A percentile compares a stretch with the other conserved stretches of the same genome.
These are phyloP conservation scores for Barnettozyma californica DNA, from an alignment of 805 yeast genomes.

Conservation along the genomic window DNA sequence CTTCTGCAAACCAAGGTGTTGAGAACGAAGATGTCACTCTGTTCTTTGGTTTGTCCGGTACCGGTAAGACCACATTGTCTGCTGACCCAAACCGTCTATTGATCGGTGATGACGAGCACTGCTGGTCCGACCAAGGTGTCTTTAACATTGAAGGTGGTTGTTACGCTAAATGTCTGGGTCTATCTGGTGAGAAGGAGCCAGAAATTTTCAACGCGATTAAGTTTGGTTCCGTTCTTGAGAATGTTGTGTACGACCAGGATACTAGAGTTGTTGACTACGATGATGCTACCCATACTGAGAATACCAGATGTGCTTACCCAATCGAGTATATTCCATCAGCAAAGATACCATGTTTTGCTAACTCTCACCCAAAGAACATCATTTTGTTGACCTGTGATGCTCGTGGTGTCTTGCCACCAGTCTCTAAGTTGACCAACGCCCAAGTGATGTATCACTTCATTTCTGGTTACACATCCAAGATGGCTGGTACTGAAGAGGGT, in stretches of 20 bases:
- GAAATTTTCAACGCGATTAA: conserved; percentile 93
- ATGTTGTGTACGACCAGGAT: conserved; percentile 76
- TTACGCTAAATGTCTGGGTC: conserved; percentile 94
- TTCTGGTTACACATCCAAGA: conserved; percentile 97
- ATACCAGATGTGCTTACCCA: conserved; percentile 98
- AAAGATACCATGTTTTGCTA: conserved; percentile 88
- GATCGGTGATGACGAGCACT: conserved; percentile 98
- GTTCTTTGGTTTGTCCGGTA: conserved; percentile 95
- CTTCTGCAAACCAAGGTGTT: conserved; percentile 89
- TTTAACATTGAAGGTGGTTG: conserved; percentile 99
- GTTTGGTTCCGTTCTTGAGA: conserved; percentile 93
- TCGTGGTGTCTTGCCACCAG: conserved; percentile 96
- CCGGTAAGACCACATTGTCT: conserved; percentile 95
- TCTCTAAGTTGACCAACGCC: conserved; percentile 85
- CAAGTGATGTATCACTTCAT: conserved; percentile 99
- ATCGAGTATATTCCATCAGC: conserved; percentile 96
- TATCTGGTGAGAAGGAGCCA: conserved; percentile 90
- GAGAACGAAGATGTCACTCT: conserved; percentile 81
- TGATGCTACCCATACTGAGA: conserved; percentile 82
- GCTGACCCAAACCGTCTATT: conserved; percentile 92
- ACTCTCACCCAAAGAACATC: conserved; percentile 87
- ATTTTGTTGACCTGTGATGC: conserved; percentile 95
- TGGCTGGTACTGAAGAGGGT: conserved; percentile 99
- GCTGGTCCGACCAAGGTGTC: conserved; percentile 98
- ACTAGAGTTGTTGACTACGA: conserved; percentile 83